phyloP scores from a whole-genome alignment of 805 yeast genomes.

The Suhomyces xylopsoci region DNA sequence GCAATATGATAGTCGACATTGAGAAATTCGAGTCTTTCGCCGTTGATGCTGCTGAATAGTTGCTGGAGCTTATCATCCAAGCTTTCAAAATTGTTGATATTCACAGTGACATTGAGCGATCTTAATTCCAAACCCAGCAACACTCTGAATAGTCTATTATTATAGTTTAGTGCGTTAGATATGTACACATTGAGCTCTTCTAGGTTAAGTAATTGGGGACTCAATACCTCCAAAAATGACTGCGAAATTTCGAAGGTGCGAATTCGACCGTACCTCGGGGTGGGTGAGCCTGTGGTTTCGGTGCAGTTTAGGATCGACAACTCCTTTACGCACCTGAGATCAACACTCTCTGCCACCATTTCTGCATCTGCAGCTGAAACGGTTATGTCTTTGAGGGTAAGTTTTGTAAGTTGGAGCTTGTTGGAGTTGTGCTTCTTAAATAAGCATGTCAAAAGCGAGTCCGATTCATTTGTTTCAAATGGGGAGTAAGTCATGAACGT shows the following conservation, averaged over 20 bases:
- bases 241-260: not conserved
- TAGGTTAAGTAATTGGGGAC: not conserved
- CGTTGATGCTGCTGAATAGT: not conserved
- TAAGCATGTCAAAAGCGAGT: not conserved
- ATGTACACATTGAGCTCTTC: not conserved
- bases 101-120: conserved; percentile 3
- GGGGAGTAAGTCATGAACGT: not conserved
- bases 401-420: not conserved
- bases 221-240: not conserved
- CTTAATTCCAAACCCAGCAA: not conserved
- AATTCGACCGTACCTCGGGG: not conserved
- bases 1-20: conserved; percentile 1
- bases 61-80: not conserved
- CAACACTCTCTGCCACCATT: not conserved
- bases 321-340: not conserved
- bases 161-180: not conserved
- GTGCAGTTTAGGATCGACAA: conserved; percentile 3
- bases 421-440: not conserved
- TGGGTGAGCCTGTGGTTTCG: not conserved
- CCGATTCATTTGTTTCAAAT: not conserved
- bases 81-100: conserved; percentile 1
- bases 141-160: not conserved
- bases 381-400: conserved; percentile 1
- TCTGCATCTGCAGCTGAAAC: conserved; percentile 1
- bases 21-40: not conserved